Evolutionary conservation across 2,329 filamentous ascomycete species (phyloP).

Genomic region (Chalaropsis ovoidea): DNA sequence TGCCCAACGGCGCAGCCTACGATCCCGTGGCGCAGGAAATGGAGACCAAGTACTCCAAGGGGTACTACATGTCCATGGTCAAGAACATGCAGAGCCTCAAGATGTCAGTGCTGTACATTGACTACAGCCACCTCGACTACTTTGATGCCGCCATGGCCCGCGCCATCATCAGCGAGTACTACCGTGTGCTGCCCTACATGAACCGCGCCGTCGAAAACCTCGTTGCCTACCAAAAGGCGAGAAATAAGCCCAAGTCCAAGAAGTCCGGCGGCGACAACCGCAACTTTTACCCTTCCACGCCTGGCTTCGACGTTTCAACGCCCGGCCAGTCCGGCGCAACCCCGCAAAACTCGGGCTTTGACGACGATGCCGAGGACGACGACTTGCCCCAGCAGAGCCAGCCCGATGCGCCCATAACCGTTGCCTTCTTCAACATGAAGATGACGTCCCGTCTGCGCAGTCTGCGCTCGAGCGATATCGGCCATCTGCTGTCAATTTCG

Average conservation of each 20-base stretch:
- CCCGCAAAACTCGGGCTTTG: slow-evolving; percentile 22
- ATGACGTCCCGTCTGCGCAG: slow-evolving; percentile 77
- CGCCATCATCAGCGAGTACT: slow-evolving; percentile 83
- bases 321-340: slow-evolving; percentile 24
- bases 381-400: slow-evolving; percentile 38
- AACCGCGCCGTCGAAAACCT: slow-evolving; percentile 48
- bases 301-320: slow-evolving; percentile 20
- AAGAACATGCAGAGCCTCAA: slow-evolving; percentile 62
- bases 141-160: slow-evolving; percentile 72
- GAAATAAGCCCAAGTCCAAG: slow-evolving; percentile 15
- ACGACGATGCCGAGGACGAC: slow-evolving; percentile 33
- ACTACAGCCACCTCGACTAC: slow-evolving; percentile 71
- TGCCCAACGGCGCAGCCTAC: background rate
- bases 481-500: slow-evolving; percentile 87
- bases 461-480: slow-evolving; percentile 80
- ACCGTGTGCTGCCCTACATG: slow-evolving; percentile 87
- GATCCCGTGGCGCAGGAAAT: slow-evolving; percentile 22
- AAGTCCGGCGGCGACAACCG: slow-evolving; percentile 19
- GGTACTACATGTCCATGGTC: slow-evolving; percentile 78
- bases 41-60: slow-evolving; percentile 45
- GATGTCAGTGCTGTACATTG: slow-evolving; percentile 78
- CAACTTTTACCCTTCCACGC: slow-evolving; percentile 22
- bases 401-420: slow-evolving; percentile 87
- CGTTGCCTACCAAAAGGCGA: slow-evolving; percentile 14
- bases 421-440: slow-evolving; percentile 88